Evolutionary conservation across 352 stramenopile genomes (phyloP).

Genomic region (Lagenidium giganteum): DNA sequence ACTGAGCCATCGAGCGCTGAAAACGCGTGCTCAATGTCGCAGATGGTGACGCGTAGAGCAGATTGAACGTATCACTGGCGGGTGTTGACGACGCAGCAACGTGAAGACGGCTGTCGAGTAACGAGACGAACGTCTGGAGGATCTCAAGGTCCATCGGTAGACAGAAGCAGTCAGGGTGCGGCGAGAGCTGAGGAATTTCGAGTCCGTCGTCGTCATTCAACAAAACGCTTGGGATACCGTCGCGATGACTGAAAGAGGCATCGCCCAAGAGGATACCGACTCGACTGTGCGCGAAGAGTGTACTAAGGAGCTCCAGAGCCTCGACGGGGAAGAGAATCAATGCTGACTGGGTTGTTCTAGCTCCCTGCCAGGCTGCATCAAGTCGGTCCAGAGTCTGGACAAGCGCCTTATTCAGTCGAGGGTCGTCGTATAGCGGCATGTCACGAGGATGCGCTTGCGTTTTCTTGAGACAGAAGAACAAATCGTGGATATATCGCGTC

Average conservation of each 20-base stretch:
- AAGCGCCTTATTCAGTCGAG: slow-evolving; percentile 32
- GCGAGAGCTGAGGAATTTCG: slow-evolving; percentile 69
- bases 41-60: slow-evolving; percentile 34
- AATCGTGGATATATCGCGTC: slow-evolving; percentile 40
- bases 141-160: slow-evolving; percentile 76
- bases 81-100: slow-evolving; percentile 18
- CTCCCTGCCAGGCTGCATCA: slow-evolving; percentile 14
- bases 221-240: slow-evolving; percentile 55
- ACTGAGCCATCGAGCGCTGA: slow-evolving; percentile 18
- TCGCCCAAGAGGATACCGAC: slow-evolving; percentile 37
- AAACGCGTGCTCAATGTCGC: slow-evolving; percentile 6
- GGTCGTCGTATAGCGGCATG: slow-evolving; percentile 29
- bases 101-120: slow-evolving; percentile 8
- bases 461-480: slow-evolving; percentile 36
- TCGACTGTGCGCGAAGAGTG: slow-evolving; percentile 19
- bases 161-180: slow-evolving; percentile 79
- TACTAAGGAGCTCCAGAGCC: slow-evolving; percentile 46
- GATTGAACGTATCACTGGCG: slow-evolving; percentile 68
- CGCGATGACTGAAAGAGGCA: slow-evolving; percentile 53
- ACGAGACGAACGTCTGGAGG: slow-evolving; percentile 35
- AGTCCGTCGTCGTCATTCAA: slow-evolving; percentile 25
- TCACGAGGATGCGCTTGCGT: slow-evolving; percentile 3
- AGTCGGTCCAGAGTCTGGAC: slow-evolving; percentile 6
- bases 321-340: slow-evolving; percentile 70
- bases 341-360: slow-evolving; percentile 21